Evolutionary conservation across 179 eudicot species (phyloP).

Genomic region (Spergularia azorica): DNA sequence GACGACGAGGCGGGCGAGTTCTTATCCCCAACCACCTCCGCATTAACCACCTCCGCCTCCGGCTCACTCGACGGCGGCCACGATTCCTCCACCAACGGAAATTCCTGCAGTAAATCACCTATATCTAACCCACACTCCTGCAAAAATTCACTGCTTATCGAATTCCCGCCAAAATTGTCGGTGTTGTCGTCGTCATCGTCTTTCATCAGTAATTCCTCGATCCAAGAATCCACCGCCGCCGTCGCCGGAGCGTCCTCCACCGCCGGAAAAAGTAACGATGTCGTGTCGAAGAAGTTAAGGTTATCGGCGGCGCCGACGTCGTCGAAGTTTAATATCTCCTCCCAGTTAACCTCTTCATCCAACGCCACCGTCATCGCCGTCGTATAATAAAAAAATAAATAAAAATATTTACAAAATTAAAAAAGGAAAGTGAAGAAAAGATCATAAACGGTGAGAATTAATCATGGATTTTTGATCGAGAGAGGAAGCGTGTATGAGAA

Average conservation of each 20-base stretch:
- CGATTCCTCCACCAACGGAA: neutral
- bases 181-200: constrained; percentile 34
- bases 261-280: neutral
- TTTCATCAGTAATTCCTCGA: constrained; percentile 47
- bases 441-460: neutral
- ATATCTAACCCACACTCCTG: constrained; percentile 21
- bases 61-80: constrained; percentile 22
- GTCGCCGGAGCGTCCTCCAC: neutral
- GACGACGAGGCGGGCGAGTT: constrained; percentile 13
- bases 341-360: constrained; percentile 29
- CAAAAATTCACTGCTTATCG: neutral
- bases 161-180: neutral
- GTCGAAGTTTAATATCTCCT: constrained; percentile 20
- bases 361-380: neutral
- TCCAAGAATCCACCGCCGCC: constrained; percentile 24
- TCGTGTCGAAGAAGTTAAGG: constrained; percentile 21
- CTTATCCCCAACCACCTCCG: constrained; percentile 9
- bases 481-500: neutral
- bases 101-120: constrained; percentile 41
- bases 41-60: constrained; percentile 14
- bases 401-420: constrained; percentile 4
- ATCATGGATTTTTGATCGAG: neutral
- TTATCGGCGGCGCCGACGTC: constrained; percentile 5
- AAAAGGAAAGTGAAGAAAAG: neutral
- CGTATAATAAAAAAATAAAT: neutral